Evolutionary conservation across 441 rosid species (phyloP), one percentile per base, ranked within the genome.

Genomic region (Biscutella auriculata): DNA sequence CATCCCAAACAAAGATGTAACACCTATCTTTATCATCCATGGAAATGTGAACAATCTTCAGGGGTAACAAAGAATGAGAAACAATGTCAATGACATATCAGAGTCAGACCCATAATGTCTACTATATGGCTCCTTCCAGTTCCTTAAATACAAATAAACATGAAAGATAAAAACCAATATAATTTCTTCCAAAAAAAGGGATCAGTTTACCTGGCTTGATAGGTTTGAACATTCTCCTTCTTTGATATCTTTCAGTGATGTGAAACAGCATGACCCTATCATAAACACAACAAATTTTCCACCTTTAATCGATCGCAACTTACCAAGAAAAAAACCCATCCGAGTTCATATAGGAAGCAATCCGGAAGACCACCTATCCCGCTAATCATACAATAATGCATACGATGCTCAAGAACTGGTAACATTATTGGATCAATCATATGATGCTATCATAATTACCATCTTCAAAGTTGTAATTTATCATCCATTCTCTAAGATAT

Each of bases 1-100:
- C 67, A 54, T 67, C 67, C 72, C 72, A 67, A 40, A 67, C 52
- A 16, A 29, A 61, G 14, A 67, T 40, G 41, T 60, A 54, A 36
- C 57, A 47, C 39, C 41, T 67, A 17, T 47, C 53, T 32, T 47
- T 53, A 12, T 54, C 32, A 5, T 26, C 62, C 40, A 60, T 67
- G 27, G 21, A 40, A 33, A 60, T 48, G 53, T 67, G 62, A 67
- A 47, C 62, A 61, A 61, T 29, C 72, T 60, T 39, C 40, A 53
- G 5, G 4, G 17, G 27, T 5, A 53, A 53, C 13, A 35, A 41
- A 53, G 6, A 16, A 60, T 23, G 45, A 43, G 27, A 53, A 44
- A 53, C 52, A 10, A 45, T 16, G 41, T 60, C 57, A 60, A 54
- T 12, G 26, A 45, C 33, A 19, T 28, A 27, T 9, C 29, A 66